Percentiles rank a stretch among this genome's conserved stretches.
Conservation (phyloP, 2,329 filamentous ascomycete species). For the Fonsecaea nubica region DNA sequence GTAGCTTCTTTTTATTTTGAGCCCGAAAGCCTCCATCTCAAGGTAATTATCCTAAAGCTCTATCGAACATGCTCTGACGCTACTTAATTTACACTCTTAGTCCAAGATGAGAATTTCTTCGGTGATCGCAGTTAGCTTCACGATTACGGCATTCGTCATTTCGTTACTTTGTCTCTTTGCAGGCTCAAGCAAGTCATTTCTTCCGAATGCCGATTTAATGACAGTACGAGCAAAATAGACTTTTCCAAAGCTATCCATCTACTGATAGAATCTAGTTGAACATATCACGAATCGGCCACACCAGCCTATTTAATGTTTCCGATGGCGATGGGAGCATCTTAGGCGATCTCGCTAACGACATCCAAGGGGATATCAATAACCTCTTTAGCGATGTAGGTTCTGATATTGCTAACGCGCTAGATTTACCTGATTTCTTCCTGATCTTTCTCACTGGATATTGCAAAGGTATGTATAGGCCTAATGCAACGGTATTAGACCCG, state of each 20-base stretch:
- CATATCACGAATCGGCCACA: slow-evolving; percentile 60
- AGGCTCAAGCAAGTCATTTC: too few species aligned
- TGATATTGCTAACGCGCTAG: slow-evolving; percentile 55
- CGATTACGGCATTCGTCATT: too few species aligned
- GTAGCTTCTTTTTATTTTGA: too few species aligned
- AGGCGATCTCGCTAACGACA: not conserved
- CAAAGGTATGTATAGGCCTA: not conserved
- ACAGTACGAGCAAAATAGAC: too few species aligned
- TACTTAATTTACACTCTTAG: too few species aligned
- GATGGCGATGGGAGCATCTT: slow-evolving; percentile 37
- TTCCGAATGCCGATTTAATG: too few species aligned
- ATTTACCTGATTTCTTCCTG: slow-evolving; percentile 49
- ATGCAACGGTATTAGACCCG: not conserved
- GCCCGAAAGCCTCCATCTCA: too few species aligned
- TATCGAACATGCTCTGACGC: too few species aligned
- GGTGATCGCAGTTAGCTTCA: too few species aligned
- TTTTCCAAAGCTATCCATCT: not conserved
- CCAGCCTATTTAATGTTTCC: slow-evolving; percentile 41
- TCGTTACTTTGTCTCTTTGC: too few species aligned
- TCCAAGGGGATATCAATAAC: slow-evolving; percentile 47
- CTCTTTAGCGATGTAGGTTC: slow-evolving; percentile 46
- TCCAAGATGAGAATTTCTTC: too few species aligned
- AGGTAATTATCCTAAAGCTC: too few species aligned
- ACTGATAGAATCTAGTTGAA: slow-evolving; percentile 49
- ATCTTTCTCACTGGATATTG: slow-evolving; percentile 67